These are phyloP conservation scores for Tephrocybe sp. DNA, from an alignment of 768 basidiomycete genomes.

Conservation along the genomic window DNA sequence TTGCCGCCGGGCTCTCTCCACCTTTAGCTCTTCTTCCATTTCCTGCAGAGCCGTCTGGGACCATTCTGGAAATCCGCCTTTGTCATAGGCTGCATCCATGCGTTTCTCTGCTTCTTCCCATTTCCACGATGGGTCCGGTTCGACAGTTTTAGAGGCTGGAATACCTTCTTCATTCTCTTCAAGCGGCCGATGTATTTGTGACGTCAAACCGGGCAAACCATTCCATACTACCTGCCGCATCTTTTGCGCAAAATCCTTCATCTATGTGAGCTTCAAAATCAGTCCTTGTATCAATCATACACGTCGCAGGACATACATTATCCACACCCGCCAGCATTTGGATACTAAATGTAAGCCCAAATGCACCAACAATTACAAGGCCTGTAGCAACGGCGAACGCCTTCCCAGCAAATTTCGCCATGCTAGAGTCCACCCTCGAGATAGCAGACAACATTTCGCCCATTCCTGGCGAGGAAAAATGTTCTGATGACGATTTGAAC, in stretches of 20 bases:
- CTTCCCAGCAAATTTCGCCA: slow-evolving; percentile 52
- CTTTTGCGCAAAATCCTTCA: slow-evolving; percentile 53
- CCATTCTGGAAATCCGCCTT: slow-evolving; percentile 58
- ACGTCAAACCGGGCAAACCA: slow-evolving; percentile 46
- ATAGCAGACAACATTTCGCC: slow-evolving; percentile 34
- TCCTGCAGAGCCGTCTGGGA: slow-evolving; percentile 49
- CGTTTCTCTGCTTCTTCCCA: slow-evolving; percentile 54
- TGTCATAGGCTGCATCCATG: slow-evolving; percentile 52
- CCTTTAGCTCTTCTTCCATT: slow-evolving; percentile 52
- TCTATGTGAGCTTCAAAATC: slow-evolving; percentile 29
- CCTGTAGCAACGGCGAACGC: slow-evolving; percentile 67
- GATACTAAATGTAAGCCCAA: slow-evolving; percentile 43
- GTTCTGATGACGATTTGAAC: slow-evolving; percentile 15
- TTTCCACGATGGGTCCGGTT: slow-evolving; percentile 36
- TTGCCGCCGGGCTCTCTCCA: slow-evolving; percentile 41
- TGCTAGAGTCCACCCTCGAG: slow-evolving; percentile 40
- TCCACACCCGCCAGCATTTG: slow-evolving; percentile 51
- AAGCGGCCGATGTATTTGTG: slow-evolving; percentile 47
- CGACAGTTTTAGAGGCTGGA: slow-evolving; percentile 8
- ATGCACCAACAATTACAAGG: slow-evolving; percentile 48
- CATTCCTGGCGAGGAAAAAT: slow-evolving; percentile 25
- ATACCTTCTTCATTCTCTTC: slow-evolving; percentile 28
- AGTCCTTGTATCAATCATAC: not conserved
- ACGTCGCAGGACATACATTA: slow-evolving; percentile 40
- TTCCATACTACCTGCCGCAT: slow-evolving; percentile 50